Base-by-base conservation (phyloP, 1,284 basidiomycete genomes). In the Rhodofomes roseus region DNA sequence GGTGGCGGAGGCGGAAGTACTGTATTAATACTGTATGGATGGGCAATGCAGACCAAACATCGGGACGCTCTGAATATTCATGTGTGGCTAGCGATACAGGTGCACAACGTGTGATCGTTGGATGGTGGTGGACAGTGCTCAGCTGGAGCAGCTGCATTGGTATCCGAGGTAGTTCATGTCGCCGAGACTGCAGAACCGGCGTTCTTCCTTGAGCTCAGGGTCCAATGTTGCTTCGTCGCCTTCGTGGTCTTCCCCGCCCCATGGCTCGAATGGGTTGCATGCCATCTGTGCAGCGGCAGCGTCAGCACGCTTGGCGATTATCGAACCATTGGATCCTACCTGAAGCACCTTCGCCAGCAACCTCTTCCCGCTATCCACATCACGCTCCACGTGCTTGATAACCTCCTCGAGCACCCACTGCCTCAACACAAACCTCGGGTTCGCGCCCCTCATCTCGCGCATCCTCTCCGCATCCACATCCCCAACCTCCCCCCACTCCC, bases 341-440 rank as follows among this genome's bases (percentile, higher is more conserved):
- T 89, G 79, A 72, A 95, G 77, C 16, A 94, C 86, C 70, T 92
- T 90, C 27, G 82, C 84, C 36, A 95, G 76, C 18, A 89, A 77
- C 61, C 80, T 75, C 74, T 81, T 83, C 60, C 89, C 86, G 63
- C 75, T 79, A 22, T 77, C 74, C 9, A 75, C 69, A 67, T 92
- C 87, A 56, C 73, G 74, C 69, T 93, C 90, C 4, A 91, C 81
- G 63, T 82, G 83, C 63, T 76, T 74, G 70, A 96, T 96, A 29
- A 92, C 86, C 69, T 96, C 94, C 71, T 97, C 94, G 29, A 98
- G 79, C 2, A 97, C 77, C 95, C 95, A 97, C 74, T 97, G 95
- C 60, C 95, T 79, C 60, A 97, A 75, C 40, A 96, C 85, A 73
- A 98, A 97, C 31, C 93, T 80, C 16, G 95, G 95, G 69, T 98